phyloP scores from a whole-genome alignment of 768 basidiomycete genomes.

The Boletellus ananas region DNA sequence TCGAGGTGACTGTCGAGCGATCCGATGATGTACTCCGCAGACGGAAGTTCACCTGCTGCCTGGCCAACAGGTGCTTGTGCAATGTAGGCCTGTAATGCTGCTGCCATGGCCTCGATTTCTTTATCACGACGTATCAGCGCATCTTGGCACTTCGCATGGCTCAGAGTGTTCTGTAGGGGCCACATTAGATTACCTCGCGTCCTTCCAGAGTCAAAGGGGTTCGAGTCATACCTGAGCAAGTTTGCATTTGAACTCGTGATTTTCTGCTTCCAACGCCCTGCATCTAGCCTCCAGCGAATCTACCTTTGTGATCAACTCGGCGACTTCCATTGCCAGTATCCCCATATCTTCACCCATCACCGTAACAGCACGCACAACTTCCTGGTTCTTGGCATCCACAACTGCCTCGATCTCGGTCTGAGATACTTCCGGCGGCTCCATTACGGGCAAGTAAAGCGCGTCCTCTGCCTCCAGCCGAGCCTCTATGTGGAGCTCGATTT shows the following conservation, averaged over 20 bases:
- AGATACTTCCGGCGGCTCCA: slow-evolving; percentile 14
- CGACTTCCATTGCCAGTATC: slow-evolving; percentile 29
- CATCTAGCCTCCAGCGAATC: slow-evolving; percentile 22
- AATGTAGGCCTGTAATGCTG: slow-evolving; percentile 31
- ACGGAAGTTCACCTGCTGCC: slow-evolving; percentile 17
- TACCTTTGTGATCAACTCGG: slow-evolving; percentile 29
- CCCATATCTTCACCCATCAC: slow-evolving; percentile 29
- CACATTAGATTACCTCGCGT: not conserved
- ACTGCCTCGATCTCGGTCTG: slow-evolving; percentile 23
- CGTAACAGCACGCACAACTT: slow-evolving; percentile 12
- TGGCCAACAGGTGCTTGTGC: slow-evolving; percentile 22
- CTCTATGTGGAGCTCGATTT: slow-evolving; percentile 30
- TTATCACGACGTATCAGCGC: slow-evolving; percentile 18
- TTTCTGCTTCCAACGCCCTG: slow-evolving; percentile 24
- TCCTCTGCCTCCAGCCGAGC: slow-evolving; percentile 28
- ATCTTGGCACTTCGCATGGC: slow-evolving; percentile 12
- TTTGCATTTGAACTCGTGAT: slow-evolving; percentile 22
- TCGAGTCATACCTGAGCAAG: slow-evolving; percentile 24
- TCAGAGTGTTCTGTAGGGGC: slow-evolving; percentile 11
- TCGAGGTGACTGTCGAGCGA: slow-evolving; percentile 24
- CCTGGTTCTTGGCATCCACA: slow-evolving; percentile 23
- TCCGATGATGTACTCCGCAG: slow-evolving; percentile 30
- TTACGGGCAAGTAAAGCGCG: slow-evolving; percentile 19
- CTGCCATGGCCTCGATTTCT: slow-evolving; percentile 29
- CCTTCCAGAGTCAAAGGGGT: not conserved